Evolutionary conservation across 257 asterid genomes (phyloP).

Genomic region (Pogostemon cablin): DNA sequence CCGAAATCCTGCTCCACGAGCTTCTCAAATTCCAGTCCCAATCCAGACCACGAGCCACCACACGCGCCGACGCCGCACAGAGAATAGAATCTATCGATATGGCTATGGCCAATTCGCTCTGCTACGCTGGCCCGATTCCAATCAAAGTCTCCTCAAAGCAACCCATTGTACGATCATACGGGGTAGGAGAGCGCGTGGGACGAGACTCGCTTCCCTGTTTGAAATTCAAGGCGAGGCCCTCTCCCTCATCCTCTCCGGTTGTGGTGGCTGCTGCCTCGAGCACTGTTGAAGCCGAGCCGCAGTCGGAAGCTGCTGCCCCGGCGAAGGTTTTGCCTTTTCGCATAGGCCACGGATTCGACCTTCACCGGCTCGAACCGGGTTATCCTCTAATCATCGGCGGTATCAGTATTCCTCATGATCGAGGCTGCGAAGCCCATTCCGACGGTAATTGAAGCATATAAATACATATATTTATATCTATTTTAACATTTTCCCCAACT

Average conservation of each 20-base stretch:
- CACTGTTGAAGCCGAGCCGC: slow-evolving; percentile 54
- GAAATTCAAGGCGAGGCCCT: slow-evolving; percentile 37
- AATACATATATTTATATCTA: not conserved
- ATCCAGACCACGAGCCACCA: slow-evolving; percentile 35
- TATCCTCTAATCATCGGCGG: slow-evolving; percentile 91
- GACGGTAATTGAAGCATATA: slow-evolving; percentile 52
- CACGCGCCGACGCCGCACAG: slow-evolving; percentile 25
- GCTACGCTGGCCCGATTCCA: slow-evolving; percentile 31
- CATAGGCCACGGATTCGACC: slow-evolving; percentile 93
- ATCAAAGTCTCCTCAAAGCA: slow-evolving; percentile 36
- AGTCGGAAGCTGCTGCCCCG: slow-evolving; percentile 29
- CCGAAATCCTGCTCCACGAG: slow-evolving; percentile 28
- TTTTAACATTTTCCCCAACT: not conserved
- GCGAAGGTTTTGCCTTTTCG: slow-evolving; percentile 76
- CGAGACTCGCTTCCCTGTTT: slow-evolving; percentile 30
- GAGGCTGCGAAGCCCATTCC: slow-evolving; percentile 96
- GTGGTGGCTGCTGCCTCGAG: slow-evolving; percentile 39
- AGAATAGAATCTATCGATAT: slow-evolving; percentile 4
- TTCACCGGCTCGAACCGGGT: slow-evolving; percentile 88
- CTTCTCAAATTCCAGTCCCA: not conserved
- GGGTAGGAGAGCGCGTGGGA: slow-evolving; percentile 28
- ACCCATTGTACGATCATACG: slow-evolving; percentile 18
- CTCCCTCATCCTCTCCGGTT: slow-evolving; percentile 25
- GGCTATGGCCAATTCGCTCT: slow-evolving; percentile 46
- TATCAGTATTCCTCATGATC: slow-evolving; percentile 71